Evolutionary conservation across 2,329 filamentous ascomycete species (phyloP), one percentile per base, ranked within the genome.

Genomic region (Hortaea werneckii): DNA sequence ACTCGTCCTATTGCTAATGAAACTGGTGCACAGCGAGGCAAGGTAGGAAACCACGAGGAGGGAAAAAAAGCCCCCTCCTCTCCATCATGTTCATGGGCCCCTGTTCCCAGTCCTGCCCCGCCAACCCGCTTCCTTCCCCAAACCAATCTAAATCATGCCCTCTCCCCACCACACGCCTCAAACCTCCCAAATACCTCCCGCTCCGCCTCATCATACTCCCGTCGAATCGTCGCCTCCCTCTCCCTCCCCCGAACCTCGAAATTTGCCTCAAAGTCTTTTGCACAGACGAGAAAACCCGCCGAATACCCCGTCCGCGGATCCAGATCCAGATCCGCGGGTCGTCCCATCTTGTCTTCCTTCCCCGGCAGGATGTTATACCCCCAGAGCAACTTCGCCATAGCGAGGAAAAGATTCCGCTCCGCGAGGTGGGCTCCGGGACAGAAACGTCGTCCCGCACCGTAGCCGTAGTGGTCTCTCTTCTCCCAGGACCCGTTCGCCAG

Each of bases 381-480:
- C 77, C 77, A 81, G 0, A 81, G 54, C 20, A 67, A 27, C 39
- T 60, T 59, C 12, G 58, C 55, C 29, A 65, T 49, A 6, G 60
- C 61, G 20, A 63, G 54, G 50, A 61, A 69, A 37, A 79, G 63
- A 0, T 69, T 76, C 0, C 73, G 68, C 37, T 74, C 69, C 2
- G 56, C 58, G 1, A 79, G 66, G 43, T 79, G 74, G 51, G 75
- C 68, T 0, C 74, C 73, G 1, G 67, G 65, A 49, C 73, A 76
- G 29, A 70, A 65, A 5, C 73, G 64, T 5, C 74, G 63, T 0
- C 73, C 74, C 6, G 65, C 67, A 0, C 72, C 73, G 50, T 75
- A 76, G 1, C 60, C 60, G 54, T 71, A 76, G 42, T 75, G 72
- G 50, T 42, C 67, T 34, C 68, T 60, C 9, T 60, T 59, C 28